Conservation (phyloP, 2,329 filamentous ascomycete species). For the Fusarium graminum region DNA sequence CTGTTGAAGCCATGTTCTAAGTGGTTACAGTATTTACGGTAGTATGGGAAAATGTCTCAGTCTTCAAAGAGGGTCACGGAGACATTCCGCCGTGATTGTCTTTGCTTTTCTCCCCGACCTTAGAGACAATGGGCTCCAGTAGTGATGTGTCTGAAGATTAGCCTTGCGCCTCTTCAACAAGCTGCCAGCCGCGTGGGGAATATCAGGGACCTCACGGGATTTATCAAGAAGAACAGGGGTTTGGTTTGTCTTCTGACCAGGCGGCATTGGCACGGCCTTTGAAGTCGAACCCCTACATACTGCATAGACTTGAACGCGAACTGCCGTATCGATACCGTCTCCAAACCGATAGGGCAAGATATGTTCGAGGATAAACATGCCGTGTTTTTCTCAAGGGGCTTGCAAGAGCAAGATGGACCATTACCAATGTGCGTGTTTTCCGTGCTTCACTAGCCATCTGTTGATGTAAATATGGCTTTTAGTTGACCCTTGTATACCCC, state of each 20-base stretch:
- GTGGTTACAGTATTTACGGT: conserved; percentile 14
- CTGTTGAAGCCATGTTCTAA: conserved; percentile 17
- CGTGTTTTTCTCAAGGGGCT: too few species aligned
- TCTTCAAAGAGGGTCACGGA: conserved; percentile 3
- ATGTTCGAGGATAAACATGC: neutral
- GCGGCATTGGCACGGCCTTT: conserved; percentile 4
- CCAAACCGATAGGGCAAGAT: neutral
- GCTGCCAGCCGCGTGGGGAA: conserved; percentile 19
- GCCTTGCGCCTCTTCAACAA: conserved; percentile 31
- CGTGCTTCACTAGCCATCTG: too few species aligned
- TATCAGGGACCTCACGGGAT: conserved; percentile 24
- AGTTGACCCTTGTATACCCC: too few species aligned
- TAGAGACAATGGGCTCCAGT: conserved; percentile 31
- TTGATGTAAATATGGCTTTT: too few species aligned
- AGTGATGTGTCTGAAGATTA: conserved; percentile 32
- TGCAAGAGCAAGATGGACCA: too few species aligned
- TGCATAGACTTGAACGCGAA: conserved; percentile 1
- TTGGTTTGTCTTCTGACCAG: conserved; percentile 7
- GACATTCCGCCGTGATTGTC: conserved; percentile 19
- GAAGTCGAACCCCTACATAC: conserved; percentile 1
- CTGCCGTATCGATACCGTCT: conserved; percentile 1
- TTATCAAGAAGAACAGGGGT: neutral
- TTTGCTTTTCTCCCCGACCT: conserved; percentile 28
- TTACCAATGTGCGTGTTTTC: too few species aligned
- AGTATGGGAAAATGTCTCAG: conserved; percentile 24